Evolutionary conservation across 164 flowering plant genomes (phyloP).

Genomic region (Nymphaea colorata): DNA sequence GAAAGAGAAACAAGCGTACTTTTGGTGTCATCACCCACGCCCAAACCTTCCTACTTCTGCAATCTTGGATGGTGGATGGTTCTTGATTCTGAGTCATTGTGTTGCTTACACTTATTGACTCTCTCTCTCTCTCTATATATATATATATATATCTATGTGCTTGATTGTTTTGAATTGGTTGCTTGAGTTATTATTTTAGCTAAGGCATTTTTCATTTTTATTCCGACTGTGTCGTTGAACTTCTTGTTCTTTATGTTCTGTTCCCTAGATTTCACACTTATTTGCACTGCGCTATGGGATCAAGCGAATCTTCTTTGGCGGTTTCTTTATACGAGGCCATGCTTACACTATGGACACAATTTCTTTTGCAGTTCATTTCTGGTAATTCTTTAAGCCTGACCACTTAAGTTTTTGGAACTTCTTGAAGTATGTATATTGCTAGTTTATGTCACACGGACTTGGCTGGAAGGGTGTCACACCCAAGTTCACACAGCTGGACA

Average conservation of each 20-base stretch:
- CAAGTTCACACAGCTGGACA: too few relatives aligned
- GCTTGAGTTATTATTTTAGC: background rate
- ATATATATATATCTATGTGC: background rate
- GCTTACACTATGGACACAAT: constrained; percentile 98
- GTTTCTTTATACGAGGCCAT: constrained; percentile 94
- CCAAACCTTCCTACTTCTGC: too few relatives aligned
- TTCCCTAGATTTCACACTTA: constrained; percentile 63
- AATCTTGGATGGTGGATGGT: too few relatives aligned
- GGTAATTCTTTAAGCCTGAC: constrained; percentile 28
- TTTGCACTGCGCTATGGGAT: constrained; percentile 91
- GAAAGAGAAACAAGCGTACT: too few relatives aligned
- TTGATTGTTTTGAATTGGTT: background rate
- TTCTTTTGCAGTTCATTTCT: constrained; percentile 90
- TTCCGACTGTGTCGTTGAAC: background rate
- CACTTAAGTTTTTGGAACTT: too few relatives aligned
- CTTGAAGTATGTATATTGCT: background rate
- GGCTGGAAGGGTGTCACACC: too few relatives aligned
- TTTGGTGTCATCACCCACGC: too few relatives aligned
- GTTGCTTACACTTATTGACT: too few relatives aligned
- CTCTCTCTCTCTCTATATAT: too few relatives aligned
- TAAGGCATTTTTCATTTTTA: background rate
- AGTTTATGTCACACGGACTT: too few relatives aligned
- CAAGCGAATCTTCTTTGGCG: constrained; percentile 94
- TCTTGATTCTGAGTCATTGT: too few relatives aligned
- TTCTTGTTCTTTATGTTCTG: background rate